A percentile compares a stretch with the other conserved stretches of the same genome.
These are phyloP conservation scores for Aspergillus amoenus DNA, from an alignment of 2,329 filamentous ascomycete genomes.

Conservation along the genomic window DNA sequence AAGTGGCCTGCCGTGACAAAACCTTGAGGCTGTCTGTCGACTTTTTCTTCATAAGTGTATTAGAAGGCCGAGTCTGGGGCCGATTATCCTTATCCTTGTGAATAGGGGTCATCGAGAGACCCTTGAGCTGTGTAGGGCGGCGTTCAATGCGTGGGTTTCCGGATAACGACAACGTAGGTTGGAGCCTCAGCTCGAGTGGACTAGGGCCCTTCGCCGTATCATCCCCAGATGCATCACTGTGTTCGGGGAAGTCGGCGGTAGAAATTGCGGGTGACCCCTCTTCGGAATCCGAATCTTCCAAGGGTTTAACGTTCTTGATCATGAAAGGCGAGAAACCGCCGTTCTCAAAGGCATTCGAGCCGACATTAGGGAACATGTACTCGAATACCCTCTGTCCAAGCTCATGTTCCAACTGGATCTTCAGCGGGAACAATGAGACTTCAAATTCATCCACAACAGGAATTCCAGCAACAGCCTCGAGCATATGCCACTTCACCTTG, in stretches of 20 bases:
- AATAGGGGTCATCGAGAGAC: conserved; percentile 36
- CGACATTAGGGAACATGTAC: conserved; percentile 91
- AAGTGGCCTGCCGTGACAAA: conserved; percentile 35
- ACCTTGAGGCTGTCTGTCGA: conserved; percentile 44
- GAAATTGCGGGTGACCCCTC: conserved; percentile 21
- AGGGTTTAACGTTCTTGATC: conserved; percentile 53
- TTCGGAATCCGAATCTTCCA: conserved; percentile 50
- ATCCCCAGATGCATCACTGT: conserved; percentile 38
- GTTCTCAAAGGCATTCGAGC: conserved; percentile 52
- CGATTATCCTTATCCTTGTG: conserved; percentile 26
- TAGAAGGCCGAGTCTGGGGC: conserved; percentile 30
- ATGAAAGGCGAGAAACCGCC: conserved; percentile 53
- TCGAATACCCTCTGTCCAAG: conserved; percentile 92
- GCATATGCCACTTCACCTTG: conserved; percentile 94
- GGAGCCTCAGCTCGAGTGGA: conserved; percentile 77
- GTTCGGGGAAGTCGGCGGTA: conserved; percentile 39
- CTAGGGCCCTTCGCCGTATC: conserved; percentile 63
- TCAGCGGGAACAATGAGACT: conserved; percentile 87
- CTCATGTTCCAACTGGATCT: conserved; percentile 89
- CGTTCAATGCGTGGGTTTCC: conserved; percentile 37
- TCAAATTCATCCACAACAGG: conserved; percentile 97
- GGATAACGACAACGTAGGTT: conserved; percentile 69
- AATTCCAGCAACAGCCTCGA: conserved; percentile 96
- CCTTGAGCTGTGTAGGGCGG: conserved; percentile 31
- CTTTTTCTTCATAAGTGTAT: conserved; percentile 38